Conservation (phyloP, 1,139 yeast genomes). For the Ogataea hybrid region DNA sequence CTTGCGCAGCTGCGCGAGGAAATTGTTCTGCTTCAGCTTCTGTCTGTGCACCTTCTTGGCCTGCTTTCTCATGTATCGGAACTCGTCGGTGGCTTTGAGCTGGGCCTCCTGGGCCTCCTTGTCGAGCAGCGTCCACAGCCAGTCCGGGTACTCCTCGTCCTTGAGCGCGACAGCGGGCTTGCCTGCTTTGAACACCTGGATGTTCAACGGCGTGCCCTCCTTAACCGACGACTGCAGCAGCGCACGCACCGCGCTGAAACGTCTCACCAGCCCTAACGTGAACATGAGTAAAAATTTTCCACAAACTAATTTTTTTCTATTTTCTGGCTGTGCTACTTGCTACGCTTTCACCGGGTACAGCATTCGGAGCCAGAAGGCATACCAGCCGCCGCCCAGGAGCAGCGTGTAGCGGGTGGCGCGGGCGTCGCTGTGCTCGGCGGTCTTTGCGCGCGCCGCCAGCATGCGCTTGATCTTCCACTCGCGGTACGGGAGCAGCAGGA, state of each 20-base stretch:
- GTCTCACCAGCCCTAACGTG: conserved; percentile 15
- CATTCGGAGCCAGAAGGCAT: conserved; percentile 33
- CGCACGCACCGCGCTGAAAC: conserved; percentile 22
- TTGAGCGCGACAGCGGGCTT: conserved; percentile 88
- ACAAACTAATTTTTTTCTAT: background rate
- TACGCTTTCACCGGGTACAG: conserved; percentile 39
- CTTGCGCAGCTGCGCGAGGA: conserved; percentile 50
- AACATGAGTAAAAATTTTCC: conserved; percentile 5
- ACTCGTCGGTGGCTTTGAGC: conserved; percentile 53
- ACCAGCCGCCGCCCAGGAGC: conserved; percentile 27
- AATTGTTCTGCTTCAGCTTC: conserved; percentile 76
- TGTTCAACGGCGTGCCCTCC: conserved; percentile 80
- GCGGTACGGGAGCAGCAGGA: conserved; percentile 36
- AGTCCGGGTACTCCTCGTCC: conserved; percentile 87
- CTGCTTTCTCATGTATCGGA: conserved; percentile 66
- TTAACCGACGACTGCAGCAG: conserved; percentile 43
- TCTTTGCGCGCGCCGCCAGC: conserved; percentile 20
- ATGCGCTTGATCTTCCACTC: conserved; percentile 38
- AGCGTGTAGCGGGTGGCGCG: conserved; percentile 28
- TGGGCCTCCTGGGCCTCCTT: conserved; percentile 50
- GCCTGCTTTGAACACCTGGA: conserved; percentile 75
- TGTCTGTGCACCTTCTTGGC: conserved; percentile 66
- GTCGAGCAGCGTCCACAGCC: conserved; percentile 93
- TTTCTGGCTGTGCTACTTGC: conserved; percentile 7
- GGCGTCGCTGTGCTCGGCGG: background rate